Evolutionary conservation across 768 basidiomycete species (phyloP).

Genomic region (Leccinum broughii): DNA sequence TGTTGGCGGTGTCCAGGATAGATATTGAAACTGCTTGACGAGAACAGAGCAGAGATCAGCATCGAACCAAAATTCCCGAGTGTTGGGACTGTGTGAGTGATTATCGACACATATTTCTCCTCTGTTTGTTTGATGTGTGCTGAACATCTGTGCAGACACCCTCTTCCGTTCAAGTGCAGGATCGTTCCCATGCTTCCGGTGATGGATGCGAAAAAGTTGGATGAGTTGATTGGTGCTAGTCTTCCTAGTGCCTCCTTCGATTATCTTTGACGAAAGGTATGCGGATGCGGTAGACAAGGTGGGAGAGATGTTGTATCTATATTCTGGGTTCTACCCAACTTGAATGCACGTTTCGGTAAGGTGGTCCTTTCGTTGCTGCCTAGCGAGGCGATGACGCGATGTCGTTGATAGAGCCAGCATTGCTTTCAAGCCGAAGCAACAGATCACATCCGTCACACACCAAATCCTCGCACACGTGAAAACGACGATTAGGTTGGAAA

Average conservation of each 20-base stretch:
- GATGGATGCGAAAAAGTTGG: neutral
- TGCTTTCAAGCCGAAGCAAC: no score
- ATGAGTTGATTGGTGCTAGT: neutral
- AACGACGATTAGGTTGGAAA: no score
- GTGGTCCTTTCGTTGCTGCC: no score
- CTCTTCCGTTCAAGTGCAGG: neutral
- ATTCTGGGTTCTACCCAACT: no score
- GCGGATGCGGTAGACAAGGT: neutral
- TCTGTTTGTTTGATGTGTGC: neutral
- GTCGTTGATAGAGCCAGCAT: no score
- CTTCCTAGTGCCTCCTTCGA: neutral
- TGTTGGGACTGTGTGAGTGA: neutral
- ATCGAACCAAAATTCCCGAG: neutral
- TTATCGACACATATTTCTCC: neutral
- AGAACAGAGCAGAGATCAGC: neutral
- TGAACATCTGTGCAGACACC: neutral
- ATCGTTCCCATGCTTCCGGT: neutral
- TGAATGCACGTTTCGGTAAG: neutral
- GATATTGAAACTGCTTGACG: neutral
- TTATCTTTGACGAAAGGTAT: neutral
- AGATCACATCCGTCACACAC: no score
- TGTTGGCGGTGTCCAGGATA: no score
- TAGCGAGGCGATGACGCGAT: no score
- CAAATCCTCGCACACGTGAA: no score
- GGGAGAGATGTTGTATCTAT: no score